A percentile compares a stretch with the other conserved stretches of the same genome.
These are phyloP conservation scores for Eucalyptus virginea DNA, from an alignment of 345 rosid species.

Conservation along the genomic window DNA sequence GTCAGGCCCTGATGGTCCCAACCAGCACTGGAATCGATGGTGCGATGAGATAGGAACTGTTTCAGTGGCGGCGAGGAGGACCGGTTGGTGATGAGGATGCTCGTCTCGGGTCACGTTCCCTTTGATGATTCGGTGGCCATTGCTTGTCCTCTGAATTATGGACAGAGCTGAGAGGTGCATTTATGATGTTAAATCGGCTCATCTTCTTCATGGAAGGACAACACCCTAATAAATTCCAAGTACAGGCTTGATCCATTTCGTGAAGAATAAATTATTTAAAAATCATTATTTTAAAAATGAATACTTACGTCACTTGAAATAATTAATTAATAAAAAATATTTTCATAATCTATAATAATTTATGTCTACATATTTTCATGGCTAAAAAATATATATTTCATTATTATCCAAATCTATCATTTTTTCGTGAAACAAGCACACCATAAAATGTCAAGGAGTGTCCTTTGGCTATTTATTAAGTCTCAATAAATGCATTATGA, in stretches of 20 bases:
- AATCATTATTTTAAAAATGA: no score
- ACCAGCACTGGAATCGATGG: background rate
- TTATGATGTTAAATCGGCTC: no score
- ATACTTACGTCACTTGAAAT: fast-evolving
- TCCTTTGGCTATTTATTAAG: no score
- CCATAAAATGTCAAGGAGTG: background rate
- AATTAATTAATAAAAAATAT: no score
- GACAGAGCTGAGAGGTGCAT: background rate
- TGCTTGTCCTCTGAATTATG: background rate
- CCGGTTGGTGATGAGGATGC: background rate
- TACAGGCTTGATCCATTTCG: no score
- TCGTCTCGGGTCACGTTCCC: background rate
- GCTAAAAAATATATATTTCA: no score
- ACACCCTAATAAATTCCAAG: background rate
- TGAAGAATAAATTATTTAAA: no score
- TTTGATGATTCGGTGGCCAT: background rate
- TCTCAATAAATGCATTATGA: no score
- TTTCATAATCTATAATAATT: fast-evolving
- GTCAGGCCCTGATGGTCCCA: background rate
- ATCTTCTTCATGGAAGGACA: background rate
- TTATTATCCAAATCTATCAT: no score
- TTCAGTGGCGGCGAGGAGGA: background rate
- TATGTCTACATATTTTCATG: no score
- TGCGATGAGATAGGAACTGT: background rate
- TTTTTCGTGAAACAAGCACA: no score